A percentile compares a stretch with the other conserved stretches of the same genome.
Evolutionary conservation across 2,329 filamentous ascomycete genomes (phyloP).

Genomic region (Colletotrichum sp.): DNA sequence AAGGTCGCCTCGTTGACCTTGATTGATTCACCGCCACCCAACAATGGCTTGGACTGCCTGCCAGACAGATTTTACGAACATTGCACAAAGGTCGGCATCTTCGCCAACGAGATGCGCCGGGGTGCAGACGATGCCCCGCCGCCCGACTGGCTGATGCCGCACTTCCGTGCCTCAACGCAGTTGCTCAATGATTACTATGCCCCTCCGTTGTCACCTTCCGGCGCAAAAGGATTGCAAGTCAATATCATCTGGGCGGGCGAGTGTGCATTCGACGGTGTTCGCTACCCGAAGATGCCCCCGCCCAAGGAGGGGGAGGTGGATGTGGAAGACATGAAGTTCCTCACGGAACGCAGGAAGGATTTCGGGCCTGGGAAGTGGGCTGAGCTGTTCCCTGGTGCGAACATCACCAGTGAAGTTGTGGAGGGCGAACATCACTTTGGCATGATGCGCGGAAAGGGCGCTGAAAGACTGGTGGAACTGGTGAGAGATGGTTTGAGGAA

Average conservation of each 20-base stretch:
- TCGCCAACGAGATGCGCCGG: slow-evolving; percentile 55
- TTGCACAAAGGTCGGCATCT: slow-evolving; percentile 74
- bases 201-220: slow-evolving; percentile 65
- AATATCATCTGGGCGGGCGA: slow-evolving; percentile 75
- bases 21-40: slow-evolving; percentile 47
- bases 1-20: slow-evolving; percentile 37
- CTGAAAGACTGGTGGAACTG: not conserved
- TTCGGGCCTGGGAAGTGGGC: slow-evolving; percentile 75
- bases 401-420: slow-evolving; percentile 69
- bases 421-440: slow-evolving; percentile 72
- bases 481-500: not conserved
- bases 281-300: slow-evolving; percentile 67
- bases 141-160: slow-evolving; percentile 73
- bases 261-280: slow-evolving; percentile 70
- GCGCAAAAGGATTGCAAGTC: slow-evolving; percentile 62
- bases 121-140: slow-evolving; percentile 58
- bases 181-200: slow-evolving; percentile 67
- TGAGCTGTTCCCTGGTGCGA: slow-evolving; percentile 63
- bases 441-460: slow-evolving; percentile 71
- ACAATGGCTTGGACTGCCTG: slow-evolving; percentile 67
- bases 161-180: slow-evolving; percentile 72
- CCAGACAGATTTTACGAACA: slow-evolving; percentile 70
- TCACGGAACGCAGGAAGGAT: slow-evolving; percentile 74
- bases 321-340: slow-evolving; percentile 46
- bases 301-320: slow-evolving; percentile 64